Base-by-base conservation (phyloP, 2,329 filamentous ascomycete genomes). In the Elsinoe necatrix region DNA sequence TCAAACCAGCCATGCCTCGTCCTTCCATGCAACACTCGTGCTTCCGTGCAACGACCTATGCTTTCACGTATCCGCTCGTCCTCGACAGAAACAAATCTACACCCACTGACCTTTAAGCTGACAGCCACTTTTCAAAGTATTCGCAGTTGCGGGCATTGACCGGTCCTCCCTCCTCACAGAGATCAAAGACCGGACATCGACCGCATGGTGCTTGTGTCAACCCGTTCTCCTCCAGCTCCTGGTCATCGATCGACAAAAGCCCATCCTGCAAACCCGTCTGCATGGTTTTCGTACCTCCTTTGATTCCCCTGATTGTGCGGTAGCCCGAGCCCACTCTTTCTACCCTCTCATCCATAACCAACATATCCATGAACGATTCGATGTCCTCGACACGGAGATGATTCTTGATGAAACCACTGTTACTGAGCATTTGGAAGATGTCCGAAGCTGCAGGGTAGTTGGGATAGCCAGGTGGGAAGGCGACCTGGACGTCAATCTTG, bases 161-260 rank as follows among this genome's bases (percentile, higher is more conserved):
- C 0, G 90, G 89, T 0, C 92, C 92, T 5, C 89, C 90, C 59
- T 95, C 89, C 62, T 89, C 86, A 68, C 93, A 98, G 1, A 97
- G 78, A 58, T 93, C 86, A 68, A 95, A 95, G 1, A 96, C 92
- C 0, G 93, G 93, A 70, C 93, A 98, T 56, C 83, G 80, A 1
- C 92, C 91, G 70, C 93, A 98, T 0, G 93, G 93, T 1, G 86
- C 85, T 69, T 96, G 90, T 1, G 88, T 95, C 62, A 92, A 82
- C 2, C 87, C 87, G 63, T 91, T 95, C 62, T 78, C 75, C 29
- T 61, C 70, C n/a, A 73, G 75, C 14, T 75, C 66, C 4, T 72
- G 73, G 37, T 74, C 71, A 3, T 71, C 66, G 25, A 69, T 65
- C 57, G 63, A 62, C 37, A 42, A 39, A 29, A 34, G 61, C 59